These are phyloP conservation scores for Helotiales sp. DNA, from an alignment of 2,329 filamentous ascomycete genomes.

Conservation along the genomic window DNA sequence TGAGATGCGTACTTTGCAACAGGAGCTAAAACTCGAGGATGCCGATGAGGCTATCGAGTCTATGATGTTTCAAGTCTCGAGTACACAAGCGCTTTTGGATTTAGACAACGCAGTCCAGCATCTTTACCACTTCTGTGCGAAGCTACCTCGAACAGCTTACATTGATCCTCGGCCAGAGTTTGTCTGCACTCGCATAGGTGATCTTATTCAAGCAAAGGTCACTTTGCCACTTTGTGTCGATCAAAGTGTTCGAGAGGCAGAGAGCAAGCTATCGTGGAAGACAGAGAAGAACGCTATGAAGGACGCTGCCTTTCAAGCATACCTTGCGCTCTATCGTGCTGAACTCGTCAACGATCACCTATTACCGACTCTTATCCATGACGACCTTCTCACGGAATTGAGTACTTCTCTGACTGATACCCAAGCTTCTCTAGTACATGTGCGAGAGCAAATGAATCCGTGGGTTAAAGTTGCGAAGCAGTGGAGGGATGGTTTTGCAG, in stretches of 20 bases:
- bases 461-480: constrained; percentile 45
- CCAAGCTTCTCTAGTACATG: constrained; percentile 44
- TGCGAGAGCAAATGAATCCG: constrained; percentile 44
- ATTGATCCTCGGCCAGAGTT: constrained; percentile 73
- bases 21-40: constrained; percentile 33
- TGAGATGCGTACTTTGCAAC: constrained; percentile 38
- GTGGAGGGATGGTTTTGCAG: constrained; percentile 45
- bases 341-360: constrained; percentile 80
- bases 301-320: constrained; percentile 81
- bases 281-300: constrained; percentile 67
- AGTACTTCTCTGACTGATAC: constrained; percentile 61
- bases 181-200: constrained; percentile 48
- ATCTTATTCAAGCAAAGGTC: constrained; percentile 61
- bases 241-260: constrained; percentile 59
- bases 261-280: constrained; percentile 63
- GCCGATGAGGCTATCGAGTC: constrained; percentile 42
- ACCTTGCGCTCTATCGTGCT: constrained; percentile 68
- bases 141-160: constrained; percentile 59
- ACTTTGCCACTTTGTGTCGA: constrained; percentile 74
- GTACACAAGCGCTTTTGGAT: constrained; percentile 68
- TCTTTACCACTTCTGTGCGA: constrained; percentile 79
- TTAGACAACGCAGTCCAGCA: constrained; percentile 76
- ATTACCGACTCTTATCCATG: constrained; percentile 59
- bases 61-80: constrained; percentile 48
- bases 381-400: constrained; percentile 47